Evolutionary conservation across 106 monocot genomes (phyloP).

Genomic region (Agapanthus africanus): DNA sequence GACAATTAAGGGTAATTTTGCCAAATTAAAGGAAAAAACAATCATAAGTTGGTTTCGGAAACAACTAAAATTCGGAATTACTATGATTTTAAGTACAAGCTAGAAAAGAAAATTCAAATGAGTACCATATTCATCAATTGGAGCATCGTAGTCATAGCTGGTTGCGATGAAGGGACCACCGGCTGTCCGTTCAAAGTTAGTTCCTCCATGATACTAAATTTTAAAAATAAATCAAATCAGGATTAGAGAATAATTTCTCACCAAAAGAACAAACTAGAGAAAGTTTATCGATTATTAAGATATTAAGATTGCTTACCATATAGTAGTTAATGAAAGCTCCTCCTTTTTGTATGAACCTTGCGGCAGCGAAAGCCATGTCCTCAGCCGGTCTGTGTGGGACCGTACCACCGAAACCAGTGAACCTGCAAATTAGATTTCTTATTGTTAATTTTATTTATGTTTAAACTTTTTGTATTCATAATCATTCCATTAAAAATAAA

Average conservation of each 20-base stretch:
- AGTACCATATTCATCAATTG: no score
- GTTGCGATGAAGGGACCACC: slow-evolving; percentile 28
- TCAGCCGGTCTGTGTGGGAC: slow-evolving; percentile 88
- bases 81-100: no score
- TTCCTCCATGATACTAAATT: slow-evolving; percentile 25
- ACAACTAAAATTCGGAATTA: neutral
- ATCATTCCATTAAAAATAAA: no score
- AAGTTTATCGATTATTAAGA: no score
- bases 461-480: neutral
- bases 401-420: slow-evolving; percentile 74
- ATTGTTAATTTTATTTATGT: neutral
- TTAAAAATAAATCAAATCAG: neutral
- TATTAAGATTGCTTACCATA: slow-evolving; percentile 47
- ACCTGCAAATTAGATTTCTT: slow-evolving; percentile 36
- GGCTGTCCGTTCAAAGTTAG: slow-evolving; percentile 24
- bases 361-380: slow-evolving; percentile 81
- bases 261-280: neutral
- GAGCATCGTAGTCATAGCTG: slow-evolving; percentile 30
- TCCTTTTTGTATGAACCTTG: slow-evolving; percentile 85
- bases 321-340: slow-evolving; percentile 96
- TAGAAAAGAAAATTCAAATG: no score
- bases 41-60: neutral
- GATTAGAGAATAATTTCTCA: neutral
- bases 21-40: neutral
- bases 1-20: neutral